These are phyloP conservation scores for Blastobotrys arbuscula DNA, from an alignment of 1,139 yeast genomes.

Conservation along the genomic window DNA sequence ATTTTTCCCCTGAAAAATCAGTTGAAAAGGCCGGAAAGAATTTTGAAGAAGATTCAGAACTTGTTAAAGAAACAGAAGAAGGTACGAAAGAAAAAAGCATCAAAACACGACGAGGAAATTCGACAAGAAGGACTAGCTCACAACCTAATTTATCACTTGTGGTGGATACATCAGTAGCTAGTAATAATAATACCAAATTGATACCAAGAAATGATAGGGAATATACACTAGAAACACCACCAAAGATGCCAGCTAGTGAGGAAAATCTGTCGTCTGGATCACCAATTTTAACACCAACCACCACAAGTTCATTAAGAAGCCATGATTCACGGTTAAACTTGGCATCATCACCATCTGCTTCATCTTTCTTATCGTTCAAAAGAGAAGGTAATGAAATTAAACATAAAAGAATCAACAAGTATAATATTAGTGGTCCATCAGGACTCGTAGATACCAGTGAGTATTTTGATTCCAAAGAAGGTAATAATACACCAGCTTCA, in stretches of 20 bases:
- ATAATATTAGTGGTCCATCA: conserved; percentile 26
- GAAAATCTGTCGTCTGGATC: conserved; percentile 2
- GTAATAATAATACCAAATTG: not conserved
- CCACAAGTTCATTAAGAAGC: conserved; percentile 9
- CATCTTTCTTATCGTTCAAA: conserved; percentile 23
- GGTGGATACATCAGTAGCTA: not conserved
- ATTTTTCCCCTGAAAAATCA: not conserved
- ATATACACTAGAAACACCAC: conserved; percentile 12
- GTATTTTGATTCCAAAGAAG: conserved; percentile 17
- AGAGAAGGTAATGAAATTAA: conserved; percentile 20
- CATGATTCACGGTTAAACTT: conserved; percentile 10
- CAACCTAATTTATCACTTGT: not conserved
- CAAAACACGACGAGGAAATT: conserved; percentile 2
- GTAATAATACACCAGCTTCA: no score
- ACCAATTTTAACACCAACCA: conserved; percentile 6
- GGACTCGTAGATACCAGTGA: conserved; percentile 23
- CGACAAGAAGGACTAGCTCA: not conserved
- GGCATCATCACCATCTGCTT: conserved; percentile 15
- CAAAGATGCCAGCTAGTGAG: conserved; percentile 14
- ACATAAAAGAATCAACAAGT: conserved; percentile 22
- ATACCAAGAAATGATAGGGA: not conserved
- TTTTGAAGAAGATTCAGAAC: not conserved
- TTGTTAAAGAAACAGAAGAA: not conserved
- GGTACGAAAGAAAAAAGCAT: not conserved
- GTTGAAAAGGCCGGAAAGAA: not conserved